Evolutionary conservation across 352 stramenopile genomes (phyloP).

Genomic region (Phytophthora sansomeana): DNA sequence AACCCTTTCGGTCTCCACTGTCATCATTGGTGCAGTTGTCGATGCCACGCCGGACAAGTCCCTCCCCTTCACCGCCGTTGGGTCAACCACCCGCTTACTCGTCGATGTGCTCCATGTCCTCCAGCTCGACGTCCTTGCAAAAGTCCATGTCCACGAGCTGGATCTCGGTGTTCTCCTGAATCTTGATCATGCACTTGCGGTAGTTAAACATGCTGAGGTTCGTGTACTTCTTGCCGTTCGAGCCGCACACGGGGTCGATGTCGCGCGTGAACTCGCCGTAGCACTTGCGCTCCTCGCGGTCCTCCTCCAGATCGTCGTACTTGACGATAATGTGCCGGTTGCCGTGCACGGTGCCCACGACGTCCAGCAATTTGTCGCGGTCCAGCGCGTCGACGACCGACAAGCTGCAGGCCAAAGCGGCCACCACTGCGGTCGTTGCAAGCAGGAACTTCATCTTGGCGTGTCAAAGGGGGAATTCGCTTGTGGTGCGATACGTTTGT

Average conservation of each 20-base stretch:
- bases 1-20: neutral
- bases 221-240: conserved; percentile 60
- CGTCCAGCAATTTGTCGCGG: conserved; percentile 42
- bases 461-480: conserved; percentile 26
- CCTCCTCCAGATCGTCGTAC: conserved; percentile 31
- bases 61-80: conserved; percentile 5
- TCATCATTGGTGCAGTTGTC: neutral
- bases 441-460: conserved; percentile 18
- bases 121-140: conserved; percentile 44
- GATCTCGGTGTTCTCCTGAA: conserved; percentile 41
- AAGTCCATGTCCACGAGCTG: conserved; percentile 50
- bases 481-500: conserved; percentile 36
- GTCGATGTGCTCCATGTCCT: conserved; percentile 44
- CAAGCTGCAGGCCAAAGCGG: conserved; percentile 15
- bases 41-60: conserved; percentile 16
- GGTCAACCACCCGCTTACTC: conserved; percentile 7
- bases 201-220: conserved; percentile 69
- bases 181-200: conserved; percentile 55
- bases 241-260: conserved; percentile 58
- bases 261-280: conserved; percentile 57
- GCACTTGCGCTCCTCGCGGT: conserved; percentile 44
- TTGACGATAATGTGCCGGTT: conserved; percentile 32
- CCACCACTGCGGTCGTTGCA: conserved; percentile 14
- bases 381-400: conserved; percentile 33
- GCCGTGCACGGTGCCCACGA: conserved; percentile 43